These are phyloP conservation scores for Berberis thunbergii DNA, from an alignment of 164 flowering plant species.

Conservation along the genomic window DNA sequence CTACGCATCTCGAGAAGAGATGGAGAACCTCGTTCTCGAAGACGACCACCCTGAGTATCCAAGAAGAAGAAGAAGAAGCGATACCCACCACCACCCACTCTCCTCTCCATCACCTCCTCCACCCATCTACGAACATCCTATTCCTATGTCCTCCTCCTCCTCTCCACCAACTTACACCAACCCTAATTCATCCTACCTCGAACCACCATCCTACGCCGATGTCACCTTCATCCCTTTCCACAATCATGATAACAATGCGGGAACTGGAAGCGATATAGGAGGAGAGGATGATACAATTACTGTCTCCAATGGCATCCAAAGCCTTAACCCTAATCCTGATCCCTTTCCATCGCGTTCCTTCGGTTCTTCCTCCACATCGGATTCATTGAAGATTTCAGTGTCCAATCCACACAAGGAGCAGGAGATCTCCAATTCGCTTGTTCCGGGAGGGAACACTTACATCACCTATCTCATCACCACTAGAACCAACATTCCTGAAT, in stretches of 20 bases:
- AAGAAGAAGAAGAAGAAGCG: conserved; percentile 37
- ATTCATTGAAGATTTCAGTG: conserved; percentile 54
- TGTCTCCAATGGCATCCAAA: conserved; percentile 19
- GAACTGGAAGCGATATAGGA: neutral
- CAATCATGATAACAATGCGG: conserved; percentile 8
- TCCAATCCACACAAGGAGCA: conserved; percentile 77
- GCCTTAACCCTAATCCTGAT: conserved; percentile 13
- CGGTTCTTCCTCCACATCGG: conserved; percentile 6
- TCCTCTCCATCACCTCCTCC: conserved; percentile 15
- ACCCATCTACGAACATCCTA: conserved; percentile 14
- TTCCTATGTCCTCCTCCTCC: conserved; percentile 3
- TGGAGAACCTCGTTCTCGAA: conserved; percentile 56
- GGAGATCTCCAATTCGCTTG: conserved; percentile 56
- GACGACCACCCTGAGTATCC: conserved; percentile 22
- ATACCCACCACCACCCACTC: conserved; percentile 31
- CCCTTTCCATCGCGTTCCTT: conserved; percentile 14
- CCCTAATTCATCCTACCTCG: conserved; percentile 20
- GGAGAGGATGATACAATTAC: no score
- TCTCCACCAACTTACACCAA: conserved; percentile 1
- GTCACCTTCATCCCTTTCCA: conserved; percentile 39
- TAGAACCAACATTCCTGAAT: conserved; percentile 54
- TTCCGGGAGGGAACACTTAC: conserved; percentile 64
- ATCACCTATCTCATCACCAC: conserved; percentile 70
- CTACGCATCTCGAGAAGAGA: conserved; percentile 45
- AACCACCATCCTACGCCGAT: conserved; percentile 41